Conservation (phyloP, 116 monocot species). For the Zostera marina region DNA sequence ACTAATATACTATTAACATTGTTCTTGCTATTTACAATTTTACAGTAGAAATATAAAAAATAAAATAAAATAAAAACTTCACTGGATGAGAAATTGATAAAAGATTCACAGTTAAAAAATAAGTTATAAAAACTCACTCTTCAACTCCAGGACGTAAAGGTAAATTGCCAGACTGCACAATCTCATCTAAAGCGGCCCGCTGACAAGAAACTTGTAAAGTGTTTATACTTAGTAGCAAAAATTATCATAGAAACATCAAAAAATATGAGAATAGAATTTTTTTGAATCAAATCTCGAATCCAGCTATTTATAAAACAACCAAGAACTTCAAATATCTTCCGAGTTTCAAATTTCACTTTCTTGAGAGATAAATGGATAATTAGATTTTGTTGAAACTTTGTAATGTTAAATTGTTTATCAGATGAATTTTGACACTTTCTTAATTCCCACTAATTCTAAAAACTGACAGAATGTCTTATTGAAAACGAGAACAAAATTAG, state of each 20-base stretch:
- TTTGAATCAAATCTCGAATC: background rate
- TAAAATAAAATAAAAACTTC: too few relatives aligned
- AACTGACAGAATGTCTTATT: background rate
- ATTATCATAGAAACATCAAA: background rate
- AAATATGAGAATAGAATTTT: background rate
- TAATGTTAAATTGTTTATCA: background rate
- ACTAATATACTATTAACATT: too few relatives aligned
- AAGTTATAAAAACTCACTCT: conserved; percentile 26
- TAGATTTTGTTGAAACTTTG: background rate
- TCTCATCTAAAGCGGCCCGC: conserved; percentile 64
- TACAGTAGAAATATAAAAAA: too few relatives aligned
- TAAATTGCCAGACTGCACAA: conserved; percentile 44
- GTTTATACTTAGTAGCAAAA: conserved; percentile 2
- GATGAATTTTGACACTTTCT: too few relatives aligned
- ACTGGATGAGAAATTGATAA: too few relatives aligned
- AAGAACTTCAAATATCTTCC: too few relatives aligned
- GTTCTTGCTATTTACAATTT: too few relatives aligned
- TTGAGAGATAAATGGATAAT: too few relatives aligned
- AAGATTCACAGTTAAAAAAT: too few relatives aligned
- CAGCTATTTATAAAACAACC: too few relatives aligned
- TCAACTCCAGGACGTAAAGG: conserved; percentile 87
- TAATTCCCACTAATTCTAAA: too few relatives aligned
- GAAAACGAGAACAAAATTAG: background rate
- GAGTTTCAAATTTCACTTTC: too few relatives aligned
- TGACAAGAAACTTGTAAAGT: conserved; percentile 23